Percentiles rank a stretch among this genome's conserved stretches.
Conservation (phyloP, 2,329 filamentous ascomycete species). For the Botrytis cinerea region DNA sequence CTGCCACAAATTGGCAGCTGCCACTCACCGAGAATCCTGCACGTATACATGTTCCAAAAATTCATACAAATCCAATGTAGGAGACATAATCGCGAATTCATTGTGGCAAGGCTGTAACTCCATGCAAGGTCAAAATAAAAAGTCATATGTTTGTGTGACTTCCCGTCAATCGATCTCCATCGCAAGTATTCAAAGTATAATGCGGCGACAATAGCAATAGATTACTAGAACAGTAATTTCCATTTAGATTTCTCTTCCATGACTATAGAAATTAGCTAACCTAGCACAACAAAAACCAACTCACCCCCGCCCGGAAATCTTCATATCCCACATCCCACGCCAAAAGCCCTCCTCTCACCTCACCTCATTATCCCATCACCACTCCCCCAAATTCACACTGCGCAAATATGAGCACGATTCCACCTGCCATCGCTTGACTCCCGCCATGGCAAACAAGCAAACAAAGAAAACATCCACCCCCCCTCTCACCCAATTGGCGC, state of each 20-base stretch:
- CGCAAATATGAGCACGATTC: slow-evolving; percentile 10
- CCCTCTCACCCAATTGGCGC: neutral
- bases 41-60: neutral
- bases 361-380: too few species aligned
- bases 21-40: neutral
- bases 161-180: neutral
- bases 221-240: neutral
- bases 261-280: neutral
- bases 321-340: too few species aligned
- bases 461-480: neutral
- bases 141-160: neutral
- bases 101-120: neutral
- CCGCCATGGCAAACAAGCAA: neutral
- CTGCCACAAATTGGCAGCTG: neutral
- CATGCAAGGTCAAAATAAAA: neutral
- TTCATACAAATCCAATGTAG: neutral
- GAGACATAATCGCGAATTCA: neutral
- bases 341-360: neutral
- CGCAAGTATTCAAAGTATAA: neutral
- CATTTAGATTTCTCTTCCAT: neutral
- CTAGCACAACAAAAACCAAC: neutral
- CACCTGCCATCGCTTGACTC: neutral
- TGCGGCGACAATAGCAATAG: neutral
- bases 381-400: neutral
- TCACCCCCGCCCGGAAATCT: neutral